Base-by-base conservation (phyloP, 495 filamentous ascomycete genomes). In the Penicillium bialowiezense region DNA sequence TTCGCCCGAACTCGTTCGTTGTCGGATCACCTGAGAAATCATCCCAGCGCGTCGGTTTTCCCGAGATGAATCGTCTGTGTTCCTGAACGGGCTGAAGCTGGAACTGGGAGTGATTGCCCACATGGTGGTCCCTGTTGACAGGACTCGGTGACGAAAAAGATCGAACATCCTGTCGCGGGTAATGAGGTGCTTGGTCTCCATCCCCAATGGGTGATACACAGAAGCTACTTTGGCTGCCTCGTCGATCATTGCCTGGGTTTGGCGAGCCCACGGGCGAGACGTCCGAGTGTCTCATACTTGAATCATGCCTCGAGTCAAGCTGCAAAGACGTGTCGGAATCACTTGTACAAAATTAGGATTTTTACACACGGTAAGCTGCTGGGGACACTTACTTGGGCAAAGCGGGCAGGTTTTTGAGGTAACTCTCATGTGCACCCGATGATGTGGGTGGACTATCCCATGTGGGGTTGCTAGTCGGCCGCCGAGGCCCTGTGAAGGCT, bases 201-300 rank as follows among this genome's bases (percentile, higher is more conserved):
- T 75, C 68, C 14, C 70, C 71, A 23, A 80, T 70, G 1, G 76
- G 70, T 1, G 76, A 81, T 8, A 78, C 65, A 35, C 74, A 69
- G 20, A 68, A 68, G 48, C 69, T 77, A 35, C 55, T 68, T 33
- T 50, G 54, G 46, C 61, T 66, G 17, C 52, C 51, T 7, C 52
- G 45, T 7, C 41, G 18, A 34, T 29, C 15, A 51, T 33, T 35
- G 48, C 52, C 41, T 5, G 50, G 13, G 33, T 48, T 32, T 7
- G 74, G 68, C 8, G 76, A 76, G 41, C 65, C 63, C 21, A 69
- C 69, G n/a, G 77, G 74, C 3, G 78, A 81, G 28, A 80, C 69
- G 5, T 58, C 60, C n/a, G 63, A 54, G 35, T 59, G 34, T 55
- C 48, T 46, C 15, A 45, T 44, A 12, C 44, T 28, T 10, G 14